Evolutionary conservation across 768 basidiomycete species (phyloP).

Genomic region (Rhizopogon vinicolor): DNA sequence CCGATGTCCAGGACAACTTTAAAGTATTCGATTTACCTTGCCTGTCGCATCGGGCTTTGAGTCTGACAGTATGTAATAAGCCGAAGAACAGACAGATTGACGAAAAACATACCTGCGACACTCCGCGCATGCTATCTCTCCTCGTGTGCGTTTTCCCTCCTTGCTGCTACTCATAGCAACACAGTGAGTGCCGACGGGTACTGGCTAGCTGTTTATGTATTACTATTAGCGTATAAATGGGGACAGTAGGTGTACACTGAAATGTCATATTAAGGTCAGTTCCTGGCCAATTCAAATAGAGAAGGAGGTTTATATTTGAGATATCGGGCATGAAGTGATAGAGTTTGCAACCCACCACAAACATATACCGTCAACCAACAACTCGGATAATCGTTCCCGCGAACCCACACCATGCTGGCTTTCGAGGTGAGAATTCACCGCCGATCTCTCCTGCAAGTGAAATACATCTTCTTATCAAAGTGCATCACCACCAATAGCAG

Average conservation of each 20-base stretch:
- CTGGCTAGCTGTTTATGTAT: background rate
- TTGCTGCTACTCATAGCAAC: constrained; percentile 11
- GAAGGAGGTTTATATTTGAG: too few relatives aligned
- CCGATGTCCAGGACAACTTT: constrained; percentile 2
- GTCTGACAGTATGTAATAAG: constrained; percentile 7
- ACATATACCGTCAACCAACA: too few relatives aligned
- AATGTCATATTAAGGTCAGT: background rate
- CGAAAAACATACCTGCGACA: constrained; percentile 20
- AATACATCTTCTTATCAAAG: too few relatives aligned
- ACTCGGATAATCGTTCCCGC: too few relatives aligned
- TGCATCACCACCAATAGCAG: too few relatives aligned
- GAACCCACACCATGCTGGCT: too few relatives aligned
- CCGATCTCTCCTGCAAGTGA: too few relatives aligned
- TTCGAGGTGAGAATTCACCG: too few relatives aligned
- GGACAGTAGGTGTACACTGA: background rate
- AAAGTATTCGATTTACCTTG: constrained; percentile 9
- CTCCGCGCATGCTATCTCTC: constrained; percentile 28
- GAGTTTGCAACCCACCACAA: too few relatives aligned
- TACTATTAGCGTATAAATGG: constrained; percentile 1
- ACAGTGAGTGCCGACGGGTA: background rate
- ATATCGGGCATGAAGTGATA: too few relatives aligned
- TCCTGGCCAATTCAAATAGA: background rate
- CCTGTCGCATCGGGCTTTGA: constrained; percentile 24
- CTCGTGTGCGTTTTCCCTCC: constrained; percentile 18
- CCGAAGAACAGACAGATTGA: background rate